Base-by-base conservation (phyloP, 2,329 filamentous ascomycete genomes). In the Aspergillus niger region DNA sequence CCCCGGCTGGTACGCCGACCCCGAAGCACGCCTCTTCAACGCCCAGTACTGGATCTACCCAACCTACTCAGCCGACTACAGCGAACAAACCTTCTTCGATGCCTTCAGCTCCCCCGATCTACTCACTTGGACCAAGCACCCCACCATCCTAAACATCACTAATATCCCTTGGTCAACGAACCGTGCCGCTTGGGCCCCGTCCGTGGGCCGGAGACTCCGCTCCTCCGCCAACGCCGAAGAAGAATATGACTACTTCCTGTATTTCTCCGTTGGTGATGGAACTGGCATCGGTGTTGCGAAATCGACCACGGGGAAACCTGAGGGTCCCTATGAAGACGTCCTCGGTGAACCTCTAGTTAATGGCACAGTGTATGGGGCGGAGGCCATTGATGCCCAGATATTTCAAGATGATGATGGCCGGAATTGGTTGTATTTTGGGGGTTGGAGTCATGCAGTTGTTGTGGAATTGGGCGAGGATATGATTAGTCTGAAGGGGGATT, bases 1-100 rank as follows among this genome's bases (percentile, higher is more conserved):
- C 24, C 72, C 77, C 1, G 80, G 80, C 54, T 82, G 80, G 79
- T 83, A 83, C 65, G 82, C 81, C 7, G 81, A 84, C 58, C 82
- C 81, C 0, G 82, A 83, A 67, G 79, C 74, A 26, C 79, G 77
- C 55, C 77, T 79, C 68, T 83, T 81, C 70, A 68, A 79, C 15
- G 70, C 69, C 28, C 65, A 75, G 41, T 82, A 80, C 69, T 83
- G 79, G 79, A 77, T 83, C 24, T 84, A 77, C 65, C 79, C 81
- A 5, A 83, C 81, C 2, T 73, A 76, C 4, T 83, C 81, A 2
- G 71, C 72, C 22, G 64, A 68, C 15, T 83, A 82, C 63, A 76
- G 79, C 13, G 52, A 79, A 36, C 81, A 84, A 69, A 82, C 79
- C 0, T 82, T 80, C 65, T 76, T 83, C 48, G 81, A 83, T 62